Base-by-base conservation (phyloP, 1,139 yeast species). In the Wickerhamiella infanticola region DNA sequence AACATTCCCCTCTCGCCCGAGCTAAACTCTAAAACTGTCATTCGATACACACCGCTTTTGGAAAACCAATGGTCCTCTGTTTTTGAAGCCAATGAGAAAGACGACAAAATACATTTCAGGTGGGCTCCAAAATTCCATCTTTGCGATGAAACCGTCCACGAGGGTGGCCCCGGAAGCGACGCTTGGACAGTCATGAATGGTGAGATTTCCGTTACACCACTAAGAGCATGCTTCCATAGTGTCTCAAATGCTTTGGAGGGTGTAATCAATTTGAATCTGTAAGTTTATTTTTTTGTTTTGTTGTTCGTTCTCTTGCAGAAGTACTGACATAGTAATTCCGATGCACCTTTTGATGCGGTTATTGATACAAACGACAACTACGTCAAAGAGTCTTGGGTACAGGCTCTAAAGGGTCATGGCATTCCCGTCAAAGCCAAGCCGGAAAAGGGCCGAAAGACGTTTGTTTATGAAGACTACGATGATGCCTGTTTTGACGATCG, bases 391-490 rank as follows among this genome's bases (percentile, higher is more conserved):
- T 53, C 54, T 9, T 53, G 55, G 55, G 8, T 33, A 4, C 5
- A 42, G 5, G 51, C 52, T 8, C 43, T 50, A 5, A 49, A 46
- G 36, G 37, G 48, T 18, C 29, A 48, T 5, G 40, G 46, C 1
- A 51, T 50, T 3, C 24, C 18, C 3, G 43, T 44, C 3, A 24
- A 13, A 50, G 1, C 50, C 42, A 25, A 39, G 23, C 27, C 23
- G 41, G 39, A 37, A n/a, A 47, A 2, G 45, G 43, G 35, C n/a
- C 23, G 11, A 1, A 68, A 66, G 49, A 58, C 77, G 1, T 77
- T 86, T 55, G 95, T 86, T 52, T 86, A 76, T 59, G 90, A 85
- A 11, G 97, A 90, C 47, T 90, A 90, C 59, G 98, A 90, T 60
- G 88, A 83, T 47, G 64, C 88, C 26, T 83, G 88, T 57, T 73